These are phyloP conservation scores for Xylaria bambusicola DNA, from an alignment of 495 filamentous ascomycete species.

Conservation along the genomic window DNA sequence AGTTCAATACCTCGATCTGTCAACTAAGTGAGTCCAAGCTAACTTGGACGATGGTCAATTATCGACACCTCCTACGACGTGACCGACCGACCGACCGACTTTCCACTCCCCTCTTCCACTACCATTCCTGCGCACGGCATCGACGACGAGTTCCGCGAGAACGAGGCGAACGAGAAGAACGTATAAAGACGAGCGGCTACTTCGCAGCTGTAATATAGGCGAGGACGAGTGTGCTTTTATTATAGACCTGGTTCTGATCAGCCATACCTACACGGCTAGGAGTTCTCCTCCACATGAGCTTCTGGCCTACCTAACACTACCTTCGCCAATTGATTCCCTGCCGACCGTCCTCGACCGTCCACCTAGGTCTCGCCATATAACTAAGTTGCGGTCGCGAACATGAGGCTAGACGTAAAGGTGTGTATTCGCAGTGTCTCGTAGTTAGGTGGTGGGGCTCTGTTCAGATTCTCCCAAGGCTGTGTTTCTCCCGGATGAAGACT, in stretches of 20 bases:
- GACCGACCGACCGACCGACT: conserved; percentile 7
- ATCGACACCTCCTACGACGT: background rate
- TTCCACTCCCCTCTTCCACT: background rate
- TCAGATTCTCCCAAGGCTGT: conserved; percentile 16
- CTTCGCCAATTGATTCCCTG: conserved; percentile 6
- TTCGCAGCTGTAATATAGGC: too few relatives aligned
- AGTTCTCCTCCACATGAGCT: conserved; percentile 15
- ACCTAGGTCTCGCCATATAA: conserved; percentile 12
- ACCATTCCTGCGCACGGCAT: background rate
- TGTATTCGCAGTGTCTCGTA: conserved; percentile 37
- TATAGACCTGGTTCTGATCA: background rate
- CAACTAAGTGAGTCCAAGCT: conserved; percentile 9
- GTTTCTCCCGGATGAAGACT: too few relatives aligned
- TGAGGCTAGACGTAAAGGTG: conserved; percentile 93
- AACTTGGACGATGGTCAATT: background rate
- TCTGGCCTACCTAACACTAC: background rate
- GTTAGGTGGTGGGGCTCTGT: background rate
- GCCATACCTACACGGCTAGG: conserved; percentile 9
- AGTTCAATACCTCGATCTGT: conserved; percentile 15
- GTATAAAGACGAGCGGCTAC: background rate
- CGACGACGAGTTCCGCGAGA: background rate
- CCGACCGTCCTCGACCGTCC: conserved; percentile 14
- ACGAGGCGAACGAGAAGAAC: background rate
- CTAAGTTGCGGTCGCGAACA: conserved; percentile 51
- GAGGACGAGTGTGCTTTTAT: background rate